Base-by-base conservation (phyloP, 805 yeast genomes). In the Candida schatavii region DNA sequence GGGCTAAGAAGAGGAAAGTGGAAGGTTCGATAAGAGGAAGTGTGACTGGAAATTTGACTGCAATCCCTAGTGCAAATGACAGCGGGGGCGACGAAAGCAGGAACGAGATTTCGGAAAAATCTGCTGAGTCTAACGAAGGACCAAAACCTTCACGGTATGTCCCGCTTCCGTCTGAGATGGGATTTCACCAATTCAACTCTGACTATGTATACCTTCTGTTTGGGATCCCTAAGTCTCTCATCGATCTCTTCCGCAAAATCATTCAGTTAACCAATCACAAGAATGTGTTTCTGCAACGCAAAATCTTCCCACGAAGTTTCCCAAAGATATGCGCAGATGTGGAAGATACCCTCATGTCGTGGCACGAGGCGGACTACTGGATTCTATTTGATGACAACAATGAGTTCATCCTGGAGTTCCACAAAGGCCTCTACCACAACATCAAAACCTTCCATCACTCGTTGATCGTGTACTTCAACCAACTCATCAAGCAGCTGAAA, bases 241-340 rank as follows among this genome's bases (percentile, higher is more conserved):
- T 77, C n/a, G 63, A 58, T n/a, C 49, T 78, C 4, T 69, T 77
- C 53, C 68, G 71, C 46, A 71, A 71, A 45, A 61, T 69, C 2
- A 65, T 77, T 5, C 68, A 64, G 20, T 57, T 78, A 33, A 64
- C 83, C 2, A 78, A 78, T 51, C 81, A 77, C 49, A 72, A 75
- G 49, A 69, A 74, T 44, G 70, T 73, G 45, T 78, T 78, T 50
- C 45, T 48, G 39, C 49, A 46, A 6, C 49, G 55, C 22, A 65
- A 68, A 20, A 64, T 69, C 26, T 67, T 63, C 34, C 82, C 83
- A 0, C 58, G 82, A 32, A 78, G 77, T 48, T 78, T 76, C 51
- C 81, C 82, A 3, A 65, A 68, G 40, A 61, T 77, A 2, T 77
- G 82, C 48, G 77, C 81, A 40, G 81, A 77, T 40, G 50, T 72